Conservation (phyloP, 805 yeast species). For the Millerozyma miso region DNA sequence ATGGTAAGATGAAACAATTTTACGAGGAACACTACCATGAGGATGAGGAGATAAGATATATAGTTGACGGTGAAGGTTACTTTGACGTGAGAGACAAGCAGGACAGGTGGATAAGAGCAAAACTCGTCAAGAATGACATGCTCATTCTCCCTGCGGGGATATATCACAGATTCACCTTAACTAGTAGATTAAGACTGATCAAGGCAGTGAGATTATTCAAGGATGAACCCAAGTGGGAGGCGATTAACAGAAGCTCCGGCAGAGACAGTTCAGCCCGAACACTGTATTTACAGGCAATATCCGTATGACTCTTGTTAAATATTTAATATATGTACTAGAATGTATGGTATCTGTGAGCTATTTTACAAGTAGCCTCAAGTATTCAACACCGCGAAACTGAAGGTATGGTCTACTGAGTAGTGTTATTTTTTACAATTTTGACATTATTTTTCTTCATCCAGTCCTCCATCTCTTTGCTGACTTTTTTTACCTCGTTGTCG, state of each 20-base stretch:
- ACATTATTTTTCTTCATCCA: conserved; percentile 42
- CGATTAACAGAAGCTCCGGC: conserved; percentile 60
- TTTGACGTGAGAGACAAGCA: conserved; percentile 75
- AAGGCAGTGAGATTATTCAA: conserved; percentile 80
- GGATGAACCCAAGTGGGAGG: conserved; percentile 96
- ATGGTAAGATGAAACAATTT: conserved; percentile 63
- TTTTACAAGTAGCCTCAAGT: neutral
- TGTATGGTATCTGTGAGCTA: neutral
- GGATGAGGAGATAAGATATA: conserved; percentile 93
- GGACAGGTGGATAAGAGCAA: conserved; percentile 73
- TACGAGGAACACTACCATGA: conserved; percentile 89
- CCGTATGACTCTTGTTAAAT: conserved; percentile 12
- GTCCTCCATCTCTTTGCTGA: conserved; percentile 30
- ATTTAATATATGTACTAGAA: neutral
- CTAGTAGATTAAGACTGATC: conserved; percentile 52
- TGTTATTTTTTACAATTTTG: conserved; percentile 32
- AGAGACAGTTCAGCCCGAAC: conserved; percentile 30
- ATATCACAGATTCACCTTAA: conserved; percentile 86
- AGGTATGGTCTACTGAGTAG: neutral
- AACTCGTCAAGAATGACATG: conserved; percentile 60
- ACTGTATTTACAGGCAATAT: conserved; percentile 28
- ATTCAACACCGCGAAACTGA: neutral
- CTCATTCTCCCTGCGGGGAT: conserved; percentile 86
- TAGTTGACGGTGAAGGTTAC: conserved; percentile 84
- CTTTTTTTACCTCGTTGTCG: conserved; percentile 22